Base-by-base conservation (phyloP, 805 yeast species). In the Komagataella kurtzmanii region DNA sequence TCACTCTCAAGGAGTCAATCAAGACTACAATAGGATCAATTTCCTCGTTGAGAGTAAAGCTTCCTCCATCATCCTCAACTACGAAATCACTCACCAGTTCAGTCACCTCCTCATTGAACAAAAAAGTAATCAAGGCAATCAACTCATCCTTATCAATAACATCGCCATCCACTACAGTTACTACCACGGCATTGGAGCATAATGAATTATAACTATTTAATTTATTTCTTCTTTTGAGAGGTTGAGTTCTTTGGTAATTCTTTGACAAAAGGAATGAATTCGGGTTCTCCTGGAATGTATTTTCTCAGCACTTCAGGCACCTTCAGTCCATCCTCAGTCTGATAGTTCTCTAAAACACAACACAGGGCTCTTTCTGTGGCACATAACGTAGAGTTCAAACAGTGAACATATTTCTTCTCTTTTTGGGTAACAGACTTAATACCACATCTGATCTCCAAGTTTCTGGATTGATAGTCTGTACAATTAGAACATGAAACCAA, bases 281-380 rank as follows among this genome's bases (percentile, higher is more conserved):
- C 97, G 40, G 99, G 99, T 72, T 89, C 96, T 59, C 99, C 99
- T 53, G 99, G 99, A 63, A 93, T 88, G 76, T 85, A 93, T 69
- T 80, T 88, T 77, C 97, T 85, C 69, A 93, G 80, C 45, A 90
- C 98, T 72, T 90, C 95, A 55, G 99, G 99, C 56, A 93, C 80
- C 53, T 80, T 80, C 63, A 91, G 76, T 64, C 99, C 98, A 56
- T 89, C 97, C 65, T 87, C 97, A 54, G 91, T 93, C 77, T 93
- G 99, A 75, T 93, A 93, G 76, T 93, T 93, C 74, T 93, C 99
- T 67, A 93, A 76, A 58, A 93, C 76, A 78, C 99, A 93, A 75
- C 99, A 93, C 64, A 93, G 75, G 17, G 99, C 96, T 75, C 99
- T 88, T 79, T 93, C 95, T 55, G 99, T 93, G 53, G 99, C 99